Evolutionary conservation across 495 filamentous ascomycete genomes (phyloP).

Genomic region (Lindgomyces ingoldianus): DNA sequence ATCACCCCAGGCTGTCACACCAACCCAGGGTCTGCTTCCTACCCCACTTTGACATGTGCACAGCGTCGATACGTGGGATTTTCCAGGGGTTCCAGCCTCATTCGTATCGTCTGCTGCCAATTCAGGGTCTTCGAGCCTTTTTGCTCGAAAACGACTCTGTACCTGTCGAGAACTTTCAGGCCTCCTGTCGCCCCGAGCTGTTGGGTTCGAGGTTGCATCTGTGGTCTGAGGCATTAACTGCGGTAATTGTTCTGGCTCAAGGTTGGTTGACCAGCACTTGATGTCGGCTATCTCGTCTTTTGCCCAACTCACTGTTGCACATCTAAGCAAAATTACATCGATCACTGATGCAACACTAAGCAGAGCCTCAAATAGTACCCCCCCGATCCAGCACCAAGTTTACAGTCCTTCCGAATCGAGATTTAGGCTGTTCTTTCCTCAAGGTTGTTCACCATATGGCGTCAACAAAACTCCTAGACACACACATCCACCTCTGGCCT

Average conservation of each 20-base stretch:
- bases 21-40: not conserved
- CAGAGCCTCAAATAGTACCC: too few relatives aligned
- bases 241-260: too few relatives aligned
- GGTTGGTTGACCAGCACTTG: too few relatives aligned
- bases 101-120: too few relatives aligned
- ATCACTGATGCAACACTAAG: too few relatives aligned
- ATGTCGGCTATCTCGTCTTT: too few relatives aligned
- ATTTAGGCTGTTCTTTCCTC: not conserved
- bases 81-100: not conserved
- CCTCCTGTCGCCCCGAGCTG: not conserved
- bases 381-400: too few relatives aligned
- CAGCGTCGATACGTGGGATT: not conserved
- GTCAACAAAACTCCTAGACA: constrained; percentile 63
- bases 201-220: not conserved
- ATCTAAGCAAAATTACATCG: too few relatives aligned
- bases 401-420: too few relatives aligned
- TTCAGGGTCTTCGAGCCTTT: too few relatives aligned
- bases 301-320: too few relatives aligned
- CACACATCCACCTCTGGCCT: constrained; percentile 85
- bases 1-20: not conserved
- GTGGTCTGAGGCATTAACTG: too few relatives aligned
- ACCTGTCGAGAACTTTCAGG: not conserved
- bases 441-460: constrained; percentile 33
- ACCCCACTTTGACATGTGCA: not conserved
- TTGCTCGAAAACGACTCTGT: not conserved